Percentiles rank a stretch among this genome's conserved stretches.
phyloP scores from a whole-genome alignment of 768 basidiomycete genomes.

The Boletus edulis region DNA sequence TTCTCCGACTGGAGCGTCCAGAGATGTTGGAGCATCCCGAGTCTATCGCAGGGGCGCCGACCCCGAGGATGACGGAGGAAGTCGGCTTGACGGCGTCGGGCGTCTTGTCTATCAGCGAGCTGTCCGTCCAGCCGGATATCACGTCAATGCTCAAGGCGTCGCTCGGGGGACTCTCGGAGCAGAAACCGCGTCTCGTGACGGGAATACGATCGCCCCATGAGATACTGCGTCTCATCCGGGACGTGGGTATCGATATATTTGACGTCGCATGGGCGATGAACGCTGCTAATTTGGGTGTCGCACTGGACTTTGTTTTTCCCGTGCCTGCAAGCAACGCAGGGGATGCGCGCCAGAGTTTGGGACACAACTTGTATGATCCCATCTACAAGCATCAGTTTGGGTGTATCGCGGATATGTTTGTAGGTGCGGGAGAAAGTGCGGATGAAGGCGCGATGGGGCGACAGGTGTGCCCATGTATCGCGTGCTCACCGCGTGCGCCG shows the following conservation, averaged over 20 bases:
- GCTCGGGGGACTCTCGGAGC: conserved; percentile 46
- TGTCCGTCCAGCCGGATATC: conserved; percentile 14
- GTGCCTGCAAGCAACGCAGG: conserved; percentile 17
- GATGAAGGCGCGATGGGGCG: background rate
- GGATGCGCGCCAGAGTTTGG: conserved; percentile 35
- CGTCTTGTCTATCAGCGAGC: background rate
- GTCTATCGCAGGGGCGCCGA: conserved; percentile 1
- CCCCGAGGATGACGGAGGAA: conserved; percentile 2
- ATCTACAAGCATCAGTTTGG: conserved; percentile 61
- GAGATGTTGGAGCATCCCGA: conserved; percentile 16
- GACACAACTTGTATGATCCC: conserved; percentile 69
- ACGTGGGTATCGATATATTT: conserved; percentile 73
- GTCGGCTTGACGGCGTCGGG: background rate
- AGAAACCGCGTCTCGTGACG: conserved; percentile 65
- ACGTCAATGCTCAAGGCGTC: conserved; percentile 56
- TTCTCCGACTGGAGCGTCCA: conserved; percentile 12
- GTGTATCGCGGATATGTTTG: conserved; percentile 43
- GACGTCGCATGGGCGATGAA: conserved; percentile 70
- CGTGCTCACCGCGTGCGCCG: conserved; percentile 51
- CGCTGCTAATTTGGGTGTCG: conserved; percentile 68
- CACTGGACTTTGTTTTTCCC: conserved; percentile 78
- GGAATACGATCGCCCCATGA: conserved; percentile 66
- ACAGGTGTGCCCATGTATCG: conserved; percentile 47
- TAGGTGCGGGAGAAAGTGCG: conserved; percentile 8
- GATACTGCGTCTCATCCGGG: conserved; percentile 59